A percentile compares a stretch with the other conserved stretches of the same genome.
These are phyloP conservation scores for Fragaria ananassa DNA, from an alignment of 306 rosid genomes.

Conservation along the genomic window DNA sequence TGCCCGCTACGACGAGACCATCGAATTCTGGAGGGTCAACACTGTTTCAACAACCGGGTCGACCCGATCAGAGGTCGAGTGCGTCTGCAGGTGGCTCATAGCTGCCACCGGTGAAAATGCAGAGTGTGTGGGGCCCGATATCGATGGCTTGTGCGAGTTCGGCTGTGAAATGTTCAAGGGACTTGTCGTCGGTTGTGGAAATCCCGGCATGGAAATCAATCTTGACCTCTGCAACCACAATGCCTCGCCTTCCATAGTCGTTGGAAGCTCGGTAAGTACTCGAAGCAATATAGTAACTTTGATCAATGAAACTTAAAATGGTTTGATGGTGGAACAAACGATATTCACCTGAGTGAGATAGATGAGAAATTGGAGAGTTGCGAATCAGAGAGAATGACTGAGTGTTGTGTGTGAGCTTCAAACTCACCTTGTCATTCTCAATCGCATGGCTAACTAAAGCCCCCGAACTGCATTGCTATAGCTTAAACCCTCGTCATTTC, in stretches of 20 bases:
- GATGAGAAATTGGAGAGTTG: no score
- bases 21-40: slow-evolving; percentile 67
- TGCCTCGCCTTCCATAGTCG: slow-evolving; percentile 77
- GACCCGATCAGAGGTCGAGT: slow-evolving; percentile 47
- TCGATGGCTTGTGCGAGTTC: slow-evolving; percentile 59
- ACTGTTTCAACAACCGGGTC: slow-evolving; percentile 37
- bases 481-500: no score
- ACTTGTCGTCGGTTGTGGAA: slow-evolving; percentile 88
- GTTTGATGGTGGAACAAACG: background rate
- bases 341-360: no score
- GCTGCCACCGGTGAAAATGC: slow-evolving; percentile 98
- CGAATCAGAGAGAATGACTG: no score
- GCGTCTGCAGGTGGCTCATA: slow-evolving; percentile 72
- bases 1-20: slow-evolving; percentile 64
- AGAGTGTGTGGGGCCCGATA: slow-evolving; percentile 66
- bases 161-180: slow-evolving; percentile 60
- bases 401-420: no score
- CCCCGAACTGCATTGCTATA: no score
- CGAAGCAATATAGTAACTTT: background rate
- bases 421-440: no score
- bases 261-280: slow-evolving; percentile 74
- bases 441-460: no score
- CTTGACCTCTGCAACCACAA: slow-evolving; percentile 82
- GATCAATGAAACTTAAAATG: background rate
- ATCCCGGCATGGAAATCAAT: slow-evolving; percentile 93